Conservation (phyloP, 2,329 filamentous ascomycete genomes). For the Trichoderma sp. region DNA sequence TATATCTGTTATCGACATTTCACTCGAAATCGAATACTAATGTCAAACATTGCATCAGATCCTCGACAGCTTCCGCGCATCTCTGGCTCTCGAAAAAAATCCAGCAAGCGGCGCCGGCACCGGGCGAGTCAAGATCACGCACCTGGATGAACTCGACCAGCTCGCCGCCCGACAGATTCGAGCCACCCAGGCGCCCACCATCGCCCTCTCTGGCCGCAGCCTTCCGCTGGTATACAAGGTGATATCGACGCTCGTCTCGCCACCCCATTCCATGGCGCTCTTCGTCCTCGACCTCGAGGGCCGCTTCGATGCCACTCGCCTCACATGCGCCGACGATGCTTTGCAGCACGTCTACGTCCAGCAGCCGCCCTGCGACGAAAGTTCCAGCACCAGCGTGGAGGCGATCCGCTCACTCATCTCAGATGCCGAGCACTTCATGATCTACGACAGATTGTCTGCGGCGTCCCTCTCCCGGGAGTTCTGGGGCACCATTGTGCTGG, state of each 20-base stretch:
- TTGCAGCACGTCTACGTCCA: conserved; percentile 56
- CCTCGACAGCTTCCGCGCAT: conserved; percentile 33
- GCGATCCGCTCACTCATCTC: conserved; percentile 43
- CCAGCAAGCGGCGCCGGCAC: conserved; percentile 17
- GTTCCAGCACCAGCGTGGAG: conserved; percentile 31
- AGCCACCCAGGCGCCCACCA: conserved; percentile 49
- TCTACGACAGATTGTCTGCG: conserved; percentile 49
- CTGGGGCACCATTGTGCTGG: conserved; percentile 62
- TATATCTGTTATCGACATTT: too few species aligned
- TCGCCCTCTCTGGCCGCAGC: conserved; percentile 56
- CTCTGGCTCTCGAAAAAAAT: not conserved
- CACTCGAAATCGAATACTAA: not conserved
- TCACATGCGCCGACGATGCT: conserved; percentile 45
- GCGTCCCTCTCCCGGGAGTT: conserved; percentile 51
- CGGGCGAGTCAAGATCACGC: conserved; percentile 38
- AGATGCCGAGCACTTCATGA: conserved; percentile 51
- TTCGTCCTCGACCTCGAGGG: conserved; percentile 58
- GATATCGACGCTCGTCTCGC: conserved; percentile 53
- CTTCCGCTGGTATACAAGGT: conserved; percentile 60
- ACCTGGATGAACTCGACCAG: conserved; percentile 50
- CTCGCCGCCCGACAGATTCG: conserved; percentile 52
- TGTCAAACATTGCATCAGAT: conserved; percentile 30
- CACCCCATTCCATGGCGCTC: conserved; percentile 52
- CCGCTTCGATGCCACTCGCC: conserved; percentile 56
- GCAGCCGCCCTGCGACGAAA: conserved; percentile 40